Evolutionary conservation across 345 rosid species (phyloP).

Genomic region (Linum usitatissimum): DNA sequence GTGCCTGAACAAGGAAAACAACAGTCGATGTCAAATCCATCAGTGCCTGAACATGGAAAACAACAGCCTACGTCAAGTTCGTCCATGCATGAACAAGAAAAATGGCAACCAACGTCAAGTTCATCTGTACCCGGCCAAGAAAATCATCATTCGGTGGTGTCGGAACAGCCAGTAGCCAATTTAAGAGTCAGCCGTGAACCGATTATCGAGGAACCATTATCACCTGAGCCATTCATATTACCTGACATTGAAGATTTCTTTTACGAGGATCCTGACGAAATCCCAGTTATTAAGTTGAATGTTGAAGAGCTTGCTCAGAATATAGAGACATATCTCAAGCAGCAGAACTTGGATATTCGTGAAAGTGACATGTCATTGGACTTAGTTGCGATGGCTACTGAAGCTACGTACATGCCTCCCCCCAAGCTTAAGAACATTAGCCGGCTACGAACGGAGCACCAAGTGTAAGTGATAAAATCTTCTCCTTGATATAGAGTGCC

Average conservation of each 20-base stretch:
- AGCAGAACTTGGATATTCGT: constrained; percentile 12
- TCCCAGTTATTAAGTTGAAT: constrained; percentile 34
- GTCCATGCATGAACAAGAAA: not conserved
- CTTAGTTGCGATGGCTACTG: constrained; percentile 31
- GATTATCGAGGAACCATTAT: constrained; percentile 22
- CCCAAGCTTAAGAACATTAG: constrained; percentile 27
- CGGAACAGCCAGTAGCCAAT: not conserved
- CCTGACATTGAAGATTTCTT: constrained; percentile 32
- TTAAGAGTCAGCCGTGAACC: constrained; percentile 5
- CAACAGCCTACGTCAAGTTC: too few relatives aligned
- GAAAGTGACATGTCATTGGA: constrained; percentile 31
- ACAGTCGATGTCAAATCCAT: too few relatives aligned
- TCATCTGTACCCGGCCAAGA: not conserved
- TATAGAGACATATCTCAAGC: constrained; percentile 18
- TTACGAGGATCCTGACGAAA: constrained; percentile 26
- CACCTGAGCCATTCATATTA: constrained; percentile 18
- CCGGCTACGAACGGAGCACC: constrained; percentile 48
- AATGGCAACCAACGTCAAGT: too few relatives aligned
- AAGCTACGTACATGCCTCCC: constrained; percentile 36
- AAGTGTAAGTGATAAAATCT: constrained; percentile 41
- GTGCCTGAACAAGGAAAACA: too few relatives aligned
- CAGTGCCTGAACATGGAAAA: too few relatives aligned
- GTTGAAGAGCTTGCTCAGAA: constrained; percentile 25
- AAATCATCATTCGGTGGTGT: not conserved
- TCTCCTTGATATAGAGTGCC: not conserved